Base-by-base conservation (phyloP, 2,329 filamentous ascomycete species). In the Hypoxylon sp. region DNA sequence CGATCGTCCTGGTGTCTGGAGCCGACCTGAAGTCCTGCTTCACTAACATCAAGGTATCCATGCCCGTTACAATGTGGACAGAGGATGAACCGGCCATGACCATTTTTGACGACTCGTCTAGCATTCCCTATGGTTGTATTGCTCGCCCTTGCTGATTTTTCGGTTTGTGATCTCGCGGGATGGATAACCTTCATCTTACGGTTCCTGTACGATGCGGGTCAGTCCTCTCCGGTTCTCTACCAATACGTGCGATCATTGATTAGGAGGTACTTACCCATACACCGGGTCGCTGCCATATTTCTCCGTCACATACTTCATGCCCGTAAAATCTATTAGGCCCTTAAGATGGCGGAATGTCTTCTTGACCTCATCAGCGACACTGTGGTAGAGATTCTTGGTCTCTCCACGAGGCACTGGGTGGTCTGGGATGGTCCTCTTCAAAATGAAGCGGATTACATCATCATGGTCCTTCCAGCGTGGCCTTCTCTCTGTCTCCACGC, bases 301-400 rank as follows among this genome's bases (percentile, higher is more conserved):
- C 6, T 65, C 62, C 1, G 56, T 62, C 3, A 70, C 59, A 32
- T 70, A 70, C 8, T 62, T 62, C 2, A 70, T 60, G 2, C 50
- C 52, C 6, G 53, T 29, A 7, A 13, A 10, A 3, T 51, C 51
- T 6, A 59, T 21, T 0, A 27, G 35, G 10, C 31, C 52, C 6
- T 32, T 39, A 2, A 56, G 42, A 24, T 21, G 10, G 24, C 24
- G 24, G n/a, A 65, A 70, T 2, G 4, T 59, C 3, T 46, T 32
- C 10, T 53, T 65, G 6, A 68, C 62, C 8, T 55, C 6, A 2
- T 48, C 11, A 2, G 61, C 68, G 2, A 63, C 61, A 2, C 53
- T 17, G 2, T 31, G 21, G 31, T 56, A 70, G 11, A 62, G 5
- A 1, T 11, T 11, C 2, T 48, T 55, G 13, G 32, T 47, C 15